Evolutionary conservation across 2,329 filamentous ascomycete genomes (phyloP).

Genomic region (Arthroderma sp.): DNA sequence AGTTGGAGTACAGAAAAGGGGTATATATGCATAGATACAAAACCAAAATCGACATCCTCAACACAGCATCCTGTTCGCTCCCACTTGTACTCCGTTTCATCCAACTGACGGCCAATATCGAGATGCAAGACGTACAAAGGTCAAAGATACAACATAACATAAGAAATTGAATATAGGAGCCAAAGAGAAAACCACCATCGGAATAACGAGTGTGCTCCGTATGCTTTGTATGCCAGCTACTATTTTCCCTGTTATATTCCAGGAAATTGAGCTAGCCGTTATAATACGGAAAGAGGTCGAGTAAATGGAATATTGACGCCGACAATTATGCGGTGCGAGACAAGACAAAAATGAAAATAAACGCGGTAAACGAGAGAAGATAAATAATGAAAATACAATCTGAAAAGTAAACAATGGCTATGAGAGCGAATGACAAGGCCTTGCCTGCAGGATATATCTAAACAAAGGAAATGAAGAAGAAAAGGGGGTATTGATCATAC

Average conservation of each 20-base stretch:
- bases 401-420: not conserved
- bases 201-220: not conserved
- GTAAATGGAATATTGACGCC: not conserved
- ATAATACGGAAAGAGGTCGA: not conserved
- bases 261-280: not conserved
- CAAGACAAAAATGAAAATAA: not conserved
- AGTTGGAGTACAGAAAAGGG: constrained; percentile 1
- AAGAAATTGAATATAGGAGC: not conserved
- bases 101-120: not conserved
- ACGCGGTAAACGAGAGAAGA: not conserved
- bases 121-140: not conserved
- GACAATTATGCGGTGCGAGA: not conserved
- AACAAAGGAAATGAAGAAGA: not conserved
- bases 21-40: constrained; percentile 1
- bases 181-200: not conserved
- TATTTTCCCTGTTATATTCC: not conserved
- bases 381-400: not conserved
- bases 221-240: not conserved
- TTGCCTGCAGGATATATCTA: not conserved
- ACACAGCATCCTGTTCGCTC: not conserved
- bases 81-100: constrained; percentile 3
- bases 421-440: not conserved
- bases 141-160: not conserved
- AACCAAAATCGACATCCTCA: not conserved
- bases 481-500: not conserved